Percentiles rank a stretch among this genome's conserved stretches.
These are phyloP conservation scores for Gyrodon lividus DNA, from an alignment of 768 basidiomycete species.

Conservation along the genomic window DNA sequence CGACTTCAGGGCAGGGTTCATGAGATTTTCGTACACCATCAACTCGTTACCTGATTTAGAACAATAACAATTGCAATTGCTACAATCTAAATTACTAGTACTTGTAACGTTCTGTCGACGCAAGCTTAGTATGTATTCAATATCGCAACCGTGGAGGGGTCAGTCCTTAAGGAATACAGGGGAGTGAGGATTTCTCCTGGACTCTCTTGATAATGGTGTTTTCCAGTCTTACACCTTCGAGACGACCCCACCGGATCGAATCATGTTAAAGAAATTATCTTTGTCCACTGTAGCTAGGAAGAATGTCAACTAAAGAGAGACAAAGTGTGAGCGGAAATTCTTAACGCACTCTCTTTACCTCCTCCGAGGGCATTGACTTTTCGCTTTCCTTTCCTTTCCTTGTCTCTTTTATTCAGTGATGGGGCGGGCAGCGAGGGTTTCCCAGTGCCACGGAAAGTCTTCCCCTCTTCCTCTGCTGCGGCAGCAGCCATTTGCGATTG, in stretches of 20 bases:
- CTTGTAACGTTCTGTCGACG: no score
- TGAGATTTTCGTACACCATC: background rate
- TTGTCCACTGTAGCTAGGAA: conserved; percentile 55
- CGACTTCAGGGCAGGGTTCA: conserved; percentile 40
- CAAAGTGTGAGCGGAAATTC: conserved; percentile 2
- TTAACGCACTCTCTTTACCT: conserved; percentile 55
- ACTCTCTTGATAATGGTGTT: background rate
- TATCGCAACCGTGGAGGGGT: no score
- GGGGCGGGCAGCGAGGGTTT: conserved; percentile 75
- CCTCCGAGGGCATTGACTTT: conserved; percentile 54
- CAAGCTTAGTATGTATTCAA: no score
- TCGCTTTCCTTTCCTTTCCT: conserved; percentile 48
- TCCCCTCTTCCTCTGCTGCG: conserved; percentile 54
- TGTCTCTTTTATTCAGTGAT: conserved; percentile 46
- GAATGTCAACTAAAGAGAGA: conserved; percentile 7
- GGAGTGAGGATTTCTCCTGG: background rate
- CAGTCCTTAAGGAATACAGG: background rate
- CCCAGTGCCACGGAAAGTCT: conserved; percentile 64
- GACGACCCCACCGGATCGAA: conserved; percentile 77
- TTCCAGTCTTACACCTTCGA: conserved; percentile 50
- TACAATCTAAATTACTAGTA: no score
- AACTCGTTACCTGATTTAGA: conserved; percentile 8
- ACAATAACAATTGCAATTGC: no score
- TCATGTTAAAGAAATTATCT: conserved; percentile 81
- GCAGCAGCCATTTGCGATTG: conserved; percentile 66